These are phyloP conservation scores for Toxicodendron radicans DNA, from an alignment of 345 rosid genomes.

Conservation along the genomic window DNA sequence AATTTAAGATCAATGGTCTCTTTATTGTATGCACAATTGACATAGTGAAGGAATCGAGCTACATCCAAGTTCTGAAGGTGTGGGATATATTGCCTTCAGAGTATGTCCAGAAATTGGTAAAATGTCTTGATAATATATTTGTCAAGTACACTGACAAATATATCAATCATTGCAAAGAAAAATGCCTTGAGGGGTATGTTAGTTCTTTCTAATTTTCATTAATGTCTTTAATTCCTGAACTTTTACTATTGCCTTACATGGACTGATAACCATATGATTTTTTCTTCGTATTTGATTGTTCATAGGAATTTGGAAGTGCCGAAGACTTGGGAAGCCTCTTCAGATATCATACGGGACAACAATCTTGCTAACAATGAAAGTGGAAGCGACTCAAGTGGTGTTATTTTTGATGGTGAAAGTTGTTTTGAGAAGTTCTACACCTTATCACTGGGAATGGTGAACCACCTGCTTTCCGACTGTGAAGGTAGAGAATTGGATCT, in stretches of 20 bases:
- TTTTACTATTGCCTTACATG: neutral
- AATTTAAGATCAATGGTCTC: too few species aligned
- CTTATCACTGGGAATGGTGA: slow-evolving; percentile 33
- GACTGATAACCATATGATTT: neutral
- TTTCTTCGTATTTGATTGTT: neutral
- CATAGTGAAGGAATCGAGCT: slow-evolving; percentile 29
- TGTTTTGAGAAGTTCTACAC: slow-evolving; percentile 43
- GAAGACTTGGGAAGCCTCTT: slow-evolving; percentile 29
- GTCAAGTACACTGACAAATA: neutral
- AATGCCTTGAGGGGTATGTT: slow-evolving; percentile 47
- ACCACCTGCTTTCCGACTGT: slow-evolving; percentile 37
- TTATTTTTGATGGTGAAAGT: neutral
- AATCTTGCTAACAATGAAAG: slow-evolving; percentile 10
- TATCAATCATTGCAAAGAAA: too few species aligned
- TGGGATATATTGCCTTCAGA: slow-evolving; percentile 51
- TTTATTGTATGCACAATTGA: slow-evolving; percentile 16
- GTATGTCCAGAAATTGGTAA: slow-evolving; percentile 34
- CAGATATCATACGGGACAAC: slow-evolving; percentile 27
- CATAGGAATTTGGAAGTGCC: too few species aligned
- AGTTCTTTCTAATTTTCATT: neutral
- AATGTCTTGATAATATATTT: slow-evolving; percentile 42
- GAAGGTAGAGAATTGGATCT: slow-evolving; percentile 43
- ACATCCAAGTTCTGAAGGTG: slow-evolving; percentile 45
- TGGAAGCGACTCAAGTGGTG: slow-evolving; percentile 9
- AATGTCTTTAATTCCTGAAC: neutral